Percentiles rank a stretch among this genome's conserved stretches.
phyloP scores from a whole-genome alignment of 2,329 filamentous ascomycete genomes.

The Chaetomiaceae sp. region DNA sequence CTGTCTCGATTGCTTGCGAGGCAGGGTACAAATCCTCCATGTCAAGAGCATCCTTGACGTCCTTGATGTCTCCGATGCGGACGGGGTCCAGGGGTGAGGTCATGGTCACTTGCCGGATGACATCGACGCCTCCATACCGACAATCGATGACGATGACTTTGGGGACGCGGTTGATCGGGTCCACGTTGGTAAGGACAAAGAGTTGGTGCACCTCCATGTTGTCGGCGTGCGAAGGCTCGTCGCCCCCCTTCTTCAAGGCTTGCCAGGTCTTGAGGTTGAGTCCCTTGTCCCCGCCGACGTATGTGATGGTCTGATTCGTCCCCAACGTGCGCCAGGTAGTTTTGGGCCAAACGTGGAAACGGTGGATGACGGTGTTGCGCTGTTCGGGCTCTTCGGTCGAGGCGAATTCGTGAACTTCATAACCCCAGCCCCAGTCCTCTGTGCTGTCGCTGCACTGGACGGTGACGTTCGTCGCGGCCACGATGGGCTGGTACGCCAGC shows the following conservation, averaged over 20 bases:
- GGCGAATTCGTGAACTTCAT: background rate
- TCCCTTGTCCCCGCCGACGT: background rate
- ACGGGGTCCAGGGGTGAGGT: background rate
- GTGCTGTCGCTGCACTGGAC: conserved; percentile 1
- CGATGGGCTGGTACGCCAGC: background rate
- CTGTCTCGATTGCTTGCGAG: background rate
- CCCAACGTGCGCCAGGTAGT: background rate
- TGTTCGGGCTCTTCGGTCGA: background rate
- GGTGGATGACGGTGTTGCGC: background rate
- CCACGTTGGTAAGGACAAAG: background rate
- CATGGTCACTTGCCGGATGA: conserved; percentile 2
- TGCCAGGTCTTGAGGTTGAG: background rate
- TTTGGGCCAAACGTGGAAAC: background rate
- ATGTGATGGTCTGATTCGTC: background rate
- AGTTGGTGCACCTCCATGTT: background rate
- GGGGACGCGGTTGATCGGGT: background rate
- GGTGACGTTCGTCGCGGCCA: background rate
- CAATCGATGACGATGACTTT: background rate
- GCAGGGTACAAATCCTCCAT: background rate
- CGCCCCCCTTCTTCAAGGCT: background rate
- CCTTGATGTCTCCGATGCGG: background rate
- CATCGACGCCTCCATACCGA: background rate
- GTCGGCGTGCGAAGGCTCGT: background rate
- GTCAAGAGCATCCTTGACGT: background rate
- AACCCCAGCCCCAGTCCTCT: background rate